Evolutionary conservation across 139 green algal species (phyloP), one percentile per base, ranked within the genome.

Genomic region (Spirogloea muscicola): DNA sequence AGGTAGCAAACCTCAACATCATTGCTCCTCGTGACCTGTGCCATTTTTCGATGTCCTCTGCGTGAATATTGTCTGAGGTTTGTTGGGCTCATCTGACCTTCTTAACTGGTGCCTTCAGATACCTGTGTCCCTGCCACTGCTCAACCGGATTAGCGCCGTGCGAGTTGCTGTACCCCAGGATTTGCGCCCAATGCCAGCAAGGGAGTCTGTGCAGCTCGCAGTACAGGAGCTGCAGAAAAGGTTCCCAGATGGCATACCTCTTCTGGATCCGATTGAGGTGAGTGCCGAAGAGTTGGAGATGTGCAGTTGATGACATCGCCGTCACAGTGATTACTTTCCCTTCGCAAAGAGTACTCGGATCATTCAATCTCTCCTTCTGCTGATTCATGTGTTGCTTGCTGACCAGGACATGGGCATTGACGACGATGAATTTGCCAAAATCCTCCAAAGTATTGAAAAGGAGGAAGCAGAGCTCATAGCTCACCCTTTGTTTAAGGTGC

Each of bases 131-230:
- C 84, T 97, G 46, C 43, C 72, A 0, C 70, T 93, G 25, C 25
- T 96, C 38, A 49, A 48, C 3, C 72, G 52, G 36, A 79, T 97
- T 7, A 85, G 80, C 52, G 81, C 78, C 1, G 81, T 96, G 49
- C 79, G 90, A 41, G 80, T 98, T 25, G 60, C 25, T n/a, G 71
- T 98, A 29, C 92, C 93, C 2, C 40, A 61, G 3, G 90, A 98
- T 67, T 81, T 98, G 63, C 64, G 86, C 13, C 65, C 86, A 0
- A 18, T 74, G 6, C 86, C 77, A 21, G 80, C 52, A 13, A 70
- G 71, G 7, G 34, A 41, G 13, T 31, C 7, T n/a, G 77, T 84
- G 42, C 71, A 71, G 49, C 38, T 70, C 7, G 25, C 48, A 16
- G 29, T 81, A 5, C 36, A n/a, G 87, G 3, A 82, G 40, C 48